Conservation (phyloP, 306 rosid species). For the Alnus glutinosa region DNA sequence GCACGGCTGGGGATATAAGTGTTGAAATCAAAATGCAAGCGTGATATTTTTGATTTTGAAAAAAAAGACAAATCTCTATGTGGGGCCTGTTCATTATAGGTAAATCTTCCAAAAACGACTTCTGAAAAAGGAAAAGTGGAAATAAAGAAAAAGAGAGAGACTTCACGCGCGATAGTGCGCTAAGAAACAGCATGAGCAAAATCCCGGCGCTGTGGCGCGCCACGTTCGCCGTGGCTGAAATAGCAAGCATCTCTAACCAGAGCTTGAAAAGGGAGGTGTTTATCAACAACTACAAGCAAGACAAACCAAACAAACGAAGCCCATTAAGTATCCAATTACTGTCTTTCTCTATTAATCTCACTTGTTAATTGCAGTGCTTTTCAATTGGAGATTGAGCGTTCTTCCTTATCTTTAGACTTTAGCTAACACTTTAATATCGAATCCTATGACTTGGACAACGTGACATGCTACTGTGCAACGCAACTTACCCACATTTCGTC, state of each 20-base stretch:
- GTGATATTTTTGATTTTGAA: not conserved
- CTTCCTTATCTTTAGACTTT: too few relatives aligned
- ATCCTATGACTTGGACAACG: not conserved
- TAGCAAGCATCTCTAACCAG: too few relatives aligned
- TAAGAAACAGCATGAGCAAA: slow-evolving; percentile 23
- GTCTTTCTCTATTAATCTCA: not conserved
- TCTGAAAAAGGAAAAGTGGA: slow-evolving; percentile 40
- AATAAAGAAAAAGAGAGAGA: slow-evolving; percentile 4
- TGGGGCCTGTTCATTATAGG: slow-evolving; percentile 34
- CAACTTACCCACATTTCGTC: not conserved
- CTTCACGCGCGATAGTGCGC: slow-evolving; percentile 39
- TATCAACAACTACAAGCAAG: not conserved
- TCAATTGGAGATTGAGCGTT: too few relatives aligned
- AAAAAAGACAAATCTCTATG: slow-evolving; percentile 14
- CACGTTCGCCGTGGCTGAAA: too few relatives aligned
- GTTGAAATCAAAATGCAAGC: too few relatives aligned
- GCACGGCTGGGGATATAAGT: too few relatives aligned
- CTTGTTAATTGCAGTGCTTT: too few relatives aligned
- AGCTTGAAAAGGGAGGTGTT: too few relatives aligned
- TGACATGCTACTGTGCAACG: not conserved
- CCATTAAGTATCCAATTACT: not conserved
- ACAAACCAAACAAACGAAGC: not conserved
- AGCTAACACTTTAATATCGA: not conserved
- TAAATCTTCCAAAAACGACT: slow-evolving; percentile 22
- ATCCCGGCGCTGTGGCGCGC: not conserved